Percentiles rank a stretch among this genome's conserved stretches.
Conservation (phyloP, 192 early-diverging fungal species). For the Podochytrium sp. region DNA sequence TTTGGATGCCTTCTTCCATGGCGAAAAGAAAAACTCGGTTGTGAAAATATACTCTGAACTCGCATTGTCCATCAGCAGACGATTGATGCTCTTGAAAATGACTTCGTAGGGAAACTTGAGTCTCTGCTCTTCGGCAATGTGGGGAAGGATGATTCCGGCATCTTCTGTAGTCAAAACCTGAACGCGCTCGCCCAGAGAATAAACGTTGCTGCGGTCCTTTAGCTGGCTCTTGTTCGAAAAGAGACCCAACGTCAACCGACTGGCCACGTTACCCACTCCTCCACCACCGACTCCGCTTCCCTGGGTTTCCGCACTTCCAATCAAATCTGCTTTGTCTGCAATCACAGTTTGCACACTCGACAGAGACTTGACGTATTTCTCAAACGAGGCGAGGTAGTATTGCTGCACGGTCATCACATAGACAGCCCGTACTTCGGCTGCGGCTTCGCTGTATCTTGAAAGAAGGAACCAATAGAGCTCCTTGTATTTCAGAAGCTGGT, state of each 20-base stretch:
- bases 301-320: constrained; percentile 79
- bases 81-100: constrained; percentile 88
- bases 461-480: constrained; percentile 90
- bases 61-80: constrained; percentile 93
- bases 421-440: constrained; percentile 80
- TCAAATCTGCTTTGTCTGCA: constrained; percentile 83
- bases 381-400: constrained; percentile 91
- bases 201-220: constrained; percentile 84
- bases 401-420: constrained; percentile 84
- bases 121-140: constrained; percentile 78
- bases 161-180: constrained; percentile 74
- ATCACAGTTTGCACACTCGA: constrained; percentile 74
- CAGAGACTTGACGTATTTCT: constrained; percentile 79
- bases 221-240: constrained; percentile 65
- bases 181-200: constrained; percentile 82
- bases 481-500: constrained; percentile 88
- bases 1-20: constrained; percentile 55
- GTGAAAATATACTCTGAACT: constrained; percentile 93
- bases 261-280: not conserved
- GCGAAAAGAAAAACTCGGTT: constrained; percentile 84
- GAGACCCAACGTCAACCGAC: constrained; percentile 50
- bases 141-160: constrained; percentile 82
- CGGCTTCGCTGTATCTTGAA: constrained; percentile 85
- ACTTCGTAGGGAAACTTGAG: constrained; percentile 84
- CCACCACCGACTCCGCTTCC: not conserved